phyloP scores from a whole-genome alignment of 139 green algal species.

The Ettlia oleoabundans region DNA sequence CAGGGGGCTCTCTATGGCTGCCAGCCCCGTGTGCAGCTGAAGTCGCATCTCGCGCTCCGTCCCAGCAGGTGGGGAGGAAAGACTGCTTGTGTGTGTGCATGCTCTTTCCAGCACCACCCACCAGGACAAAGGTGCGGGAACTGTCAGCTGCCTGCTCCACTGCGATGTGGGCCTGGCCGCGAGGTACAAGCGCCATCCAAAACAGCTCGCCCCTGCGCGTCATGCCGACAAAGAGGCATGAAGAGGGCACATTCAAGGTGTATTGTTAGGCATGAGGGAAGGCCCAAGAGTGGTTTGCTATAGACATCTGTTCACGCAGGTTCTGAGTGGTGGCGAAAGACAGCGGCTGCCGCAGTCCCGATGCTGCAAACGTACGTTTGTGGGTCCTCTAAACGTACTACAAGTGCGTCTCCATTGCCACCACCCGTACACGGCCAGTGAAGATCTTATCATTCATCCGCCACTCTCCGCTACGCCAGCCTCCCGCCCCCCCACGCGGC shows the following conservation, averaged over 20 bases:
- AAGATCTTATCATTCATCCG: slow-evolving; percentile 68
- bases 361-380: too few species aligned
- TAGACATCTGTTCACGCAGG: neutral
- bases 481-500: slow-evolving; percentile 39
- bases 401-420: slow-evolving; percentile 45
- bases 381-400: slow-evolving; percentile 70
- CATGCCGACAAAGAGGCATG: neutral
- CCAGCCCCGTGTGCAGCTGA: too few species aligned
- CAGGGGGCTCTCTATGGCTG: too few species aligned
- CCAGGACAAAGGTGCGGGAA: slow-evolving; percentile 82
- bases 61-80: too few species aligned
- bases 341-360: neutral
- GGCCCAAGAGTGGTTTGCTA: too few species aligned
- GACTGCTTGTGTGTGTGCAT: too few species aligned
- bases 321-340: too few species aligned
- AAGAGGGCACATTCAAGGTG: neutral
- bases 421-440: slow-evolving; percentile 52
- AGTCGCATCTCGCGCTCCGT: too few species aligned
- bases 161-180: slow-evolving; percentile 52
- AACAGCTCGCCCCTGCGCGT: slow-evolving; percentile 75
- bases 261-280: too few species aligned
- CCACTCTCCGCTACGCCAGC: slow-evolving; percentile 66
- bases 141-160: slow-evolving; percentile 76
- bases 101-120: too few species aligned
- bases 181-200: slow-evolving; percentile 67